These are phyloP conservation scores for Saccharomyces hybrid DNA, from an alignment of 1,139 yeast genomes.

Conservation along the genomic window DNA sequence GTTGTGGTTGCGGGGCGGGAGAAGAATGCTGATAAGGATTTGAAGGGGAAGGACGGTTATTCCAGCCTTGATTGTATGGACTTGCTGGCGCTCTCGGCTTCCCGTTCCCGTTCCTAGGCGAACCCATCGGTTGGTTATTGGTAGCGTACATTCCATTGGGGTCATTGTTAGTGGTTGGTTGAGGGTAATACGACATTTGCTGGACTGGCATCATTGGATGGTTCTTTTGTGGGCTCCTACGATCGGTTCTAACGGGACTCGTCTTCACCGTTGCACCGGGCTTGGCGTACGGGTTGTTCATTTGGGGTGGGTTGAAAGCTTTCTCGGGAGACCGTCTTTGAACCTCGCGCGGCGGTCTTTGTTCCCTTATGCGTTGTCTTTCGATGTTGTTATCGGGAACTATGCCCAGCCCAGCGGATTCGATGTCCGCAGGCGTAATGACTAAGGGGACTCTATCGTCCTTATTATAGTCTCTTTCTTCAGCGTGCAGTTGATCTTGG, in stretches of 20 bases:
- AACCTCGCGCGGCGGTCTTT: background rate
- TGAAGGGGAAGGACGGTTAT: slow-evolving; percentile 1
- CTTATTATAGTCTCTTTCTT: slow-evolving; percentile 14
- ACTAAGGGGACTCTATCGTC: slow-evolving; percentile 6
- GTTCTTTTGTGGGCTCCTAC: background rate
- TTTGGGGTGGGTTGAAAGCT: background rate
- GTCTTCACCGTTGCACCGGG: background rate
- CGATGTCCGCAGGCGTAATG: background rate
- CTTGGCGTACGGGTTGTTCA: background rate
- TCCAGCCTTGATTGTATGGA: background rate
- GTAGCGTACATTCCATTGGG: background rate
- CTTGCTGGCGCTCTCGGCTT: slow-evolving; percentile 3
- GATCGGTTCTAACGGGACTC: background rate
- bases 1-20: background rate
- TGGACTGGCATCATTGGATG: background rate
- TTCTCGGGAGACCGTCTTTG: background rate
- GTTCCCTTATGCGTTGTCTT: slow-evolving; percentile 1
- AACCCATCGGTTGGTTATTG: background rate
- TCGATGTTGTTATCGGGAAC: background rate
- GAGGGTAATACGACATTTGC: background rate
- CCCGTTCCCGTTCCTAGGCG: background rate
- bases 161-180: background rate
- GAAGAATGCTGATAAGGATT: background rate
- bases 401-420: background rate
- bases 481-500: slow-evolving; percentile 22